Conservation (phyloP, 2,329 filamentous ascomycete genomes). For the Alternaria gaisen region DNA sequence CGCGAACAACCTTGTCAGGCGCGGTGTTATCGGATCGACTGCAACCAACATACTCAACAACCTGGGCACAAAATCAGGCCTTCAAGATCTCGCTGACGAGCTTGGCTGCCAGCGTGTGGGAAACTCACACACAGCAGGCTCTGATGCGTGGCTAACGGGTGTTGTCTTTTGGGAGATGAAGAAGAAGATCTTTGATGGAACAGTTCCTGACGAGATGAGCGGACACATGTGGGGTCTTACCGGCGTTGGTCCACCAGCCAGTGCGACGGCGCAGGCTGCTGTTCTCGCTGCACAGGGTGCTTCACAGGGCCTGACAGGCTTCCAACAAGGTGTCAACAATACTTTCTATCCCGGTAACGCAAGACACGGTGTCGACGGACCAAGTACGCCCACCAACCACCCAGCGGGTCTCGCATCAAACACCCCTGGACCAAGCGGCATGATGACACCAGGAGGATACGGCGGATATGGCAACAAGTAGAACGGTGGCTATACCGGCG, state of each 20-base stretch:
- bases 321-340: conserved; percentile 47
- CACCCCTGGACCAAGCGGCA: conserved; percentile 65
- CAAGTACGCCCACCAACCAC: conserved; percentile 74
- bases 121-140: conserved; percentile 89
- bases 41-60: conserved; percentile 80
- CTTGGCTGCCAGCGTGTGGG: conserved; percentile 90
- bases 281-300: conserved; percentile 55
- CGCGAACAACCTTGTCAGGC: conserved; percentile 72
- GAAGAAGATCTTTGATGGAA: conserved; percentile 84
- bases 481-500: conserved; percentile 12
- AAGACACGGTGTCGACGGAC: conserved; percentile 56
- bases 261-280: conserved; percentile 63
- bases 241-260: conserved; percentile 61
- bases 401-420: conserved; percentile 58
- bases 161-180: conserved; percentile 94
- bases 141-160: conserved; percentile 91
- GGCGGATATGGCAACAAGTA: conserved; percentile 52
- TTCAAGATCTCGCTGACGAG: conserved; percentile 93
- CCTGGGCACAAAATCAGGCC: conserved; percentile 87
- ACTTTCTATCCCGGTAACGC: conserved; percentile 53
- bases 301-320: conserved; percentile 38
- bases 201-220: conserved; percentile 79
- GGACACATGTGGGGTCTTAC: conserved; percentile 95
- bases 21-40: conserved; percentile 50
- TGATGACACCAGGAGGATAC: conserved; percentile 71